Evolutionary conservation across 495 filamentous ascomycete species (phyloP), one percentile per base, ranked within the genome.

Genomic region (Talaromyces nanjingensis): DNA sequence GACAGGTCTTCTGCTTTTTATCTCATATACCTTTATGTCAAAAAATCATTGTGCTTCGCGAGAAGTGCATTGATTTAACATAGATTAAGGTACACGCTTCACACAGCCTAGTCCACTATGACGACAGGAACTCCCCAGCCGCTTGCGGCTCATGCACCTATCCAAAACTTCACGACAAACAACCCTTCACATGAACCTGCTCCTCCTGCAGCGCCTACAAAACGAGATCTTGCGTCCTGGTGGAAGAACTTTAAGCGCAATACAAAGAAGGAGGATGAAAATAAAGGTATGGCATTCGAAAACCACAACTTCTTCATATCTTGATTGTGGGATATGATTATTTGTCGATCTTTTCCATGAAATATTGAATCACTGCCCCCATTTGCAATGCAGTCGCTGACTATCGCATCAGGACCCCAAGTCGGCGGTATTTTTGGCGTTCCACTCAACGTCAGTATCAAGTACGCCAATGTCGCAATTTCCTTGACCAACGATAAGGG

Each of bases 381-480:
- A 7, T 49, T 20, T 49, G 6, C n/a, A 9, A 49, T 49, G 11
- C 18, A 49, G 18, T 37, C 11, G n/a, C 42, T 34, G n/a, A 59
- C 29, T 34, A 33, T 31, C 55, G n/a, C 56, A 22, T 62, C 29
- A 47, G 63, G 25, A 11, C 45, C 65, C n/a, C 27, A 54, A 33
- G 27, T 53, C 0, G 77, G 79, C 63, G 85, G 85, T 33, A 98
- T 98, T 61, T 98, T 98, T 74, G 93, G 93, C 54, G 86, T 98
- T n/a, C 91, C 94, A 1, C 85, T 99, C 55, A 89, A 91, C 64
- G 86, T 89, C 66, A 97, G 93, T 79, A 99, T 99, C 74, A 89
- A 91, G 33, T 99, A 99, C 71, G 94, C 94, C 63, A 99, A 99
- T 75, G 94, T 99, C 65, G 94, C 94, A 59, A 99, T 99, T 68